These are phyloP conservation scores for Syncephalastrum contaminatum DNA, from an alignment of 371 early-diverging fungal species.

Conservation along the genomic window DNA sequence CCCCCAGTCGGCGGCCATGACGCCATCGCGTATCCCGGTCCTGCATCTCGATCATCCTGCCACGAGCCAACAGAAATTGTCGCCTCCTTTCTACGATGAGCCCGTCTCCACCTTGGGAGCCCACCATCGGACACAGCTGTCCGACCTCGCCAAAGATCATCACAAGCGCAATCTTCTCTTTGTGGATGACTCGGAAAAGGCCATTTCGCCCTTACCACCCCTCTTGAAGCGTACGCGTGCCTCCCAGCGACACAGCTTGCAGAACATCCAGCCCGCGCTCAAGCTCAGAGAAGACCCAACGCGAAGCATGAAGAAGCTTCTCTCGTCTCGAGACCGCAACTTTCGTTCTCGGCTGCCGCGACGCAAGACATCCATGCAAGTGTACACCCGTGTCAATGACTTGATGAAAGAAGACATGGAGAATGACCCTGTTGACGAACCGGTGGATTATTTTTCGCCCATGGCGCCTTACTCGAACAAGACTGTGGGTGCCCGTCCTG, in stretches of 20 bases:
- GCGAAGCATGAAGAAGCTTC: neutral
- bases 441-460: conserved; percentile 40
- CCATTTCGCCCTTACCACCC: neutral
- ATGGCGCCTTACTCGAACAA: conserved; percentile 33
- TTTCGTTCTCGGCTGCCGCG: conserved; percentile 43
- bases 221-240: neutral
- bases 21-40: conserved; percentile 42
- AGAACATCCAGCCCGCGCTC: neutral
- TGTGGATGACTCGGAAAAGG: neutral
- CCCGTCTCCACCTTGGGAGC: neutral
- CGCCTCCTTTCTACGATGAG: conserved; percentile 17
- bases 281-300: conserved; percentile 1
- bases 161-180: neutral
- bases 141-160: neutral
- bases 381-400: conserved; percentile 62
- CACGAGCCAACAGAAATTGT: conserved; percentile 9
- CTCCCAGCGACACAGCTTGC: conserved; percentile 8
- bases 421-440: conserved; percentile 47
- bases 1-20: conserved; percentile 25
- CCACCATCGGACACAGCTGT: neutral
- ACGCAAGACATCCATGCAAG: conserved; percentile 61
- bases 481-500: conserved; percentile 10
- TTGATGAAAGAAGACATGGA: conserved; percentile 65
- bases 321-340: conserved; percentile 12
- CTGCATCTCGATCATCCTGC: conserved; percentile 10